Evolutionary conservation across 768 basidiomycete species (phyloP).

Genomic region (Amanita pseudoporphyria): DNA sequence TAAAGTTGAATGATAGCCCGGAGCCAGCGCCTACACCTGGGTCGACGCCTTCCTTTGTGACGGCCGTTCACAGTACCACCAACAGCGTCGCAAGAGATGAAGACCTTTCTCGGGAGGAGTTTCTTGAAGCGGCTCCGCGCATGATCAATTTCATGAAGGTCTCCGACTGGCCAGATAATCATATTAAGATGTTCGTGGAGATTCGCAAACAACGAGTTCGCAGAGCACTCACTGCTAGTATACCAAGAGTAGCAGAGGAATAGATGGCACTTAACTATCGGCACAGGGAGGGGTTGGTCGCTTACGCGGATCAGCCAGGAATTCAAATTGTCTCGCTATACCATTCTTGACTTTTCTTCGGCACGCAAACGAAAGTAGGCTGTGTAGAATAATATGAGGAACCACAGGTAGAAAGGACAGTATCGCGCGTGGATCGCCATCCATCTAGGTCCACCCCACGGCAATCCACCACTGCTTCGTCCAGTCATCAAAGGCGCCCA

Average conservation of each 20-base stretch:
- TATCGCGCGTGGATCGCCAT: too few relatives aligned
- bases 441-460: too few relatives aligned
- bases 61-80: too few relatives aligned
- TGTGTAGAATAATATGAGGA: too few relatives aligned
- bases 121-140: neutral
- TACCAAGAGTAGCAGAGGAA: neutral
- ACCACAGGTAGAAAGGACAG: too few relatives aligned
- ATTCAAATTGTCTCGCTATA: too few relatives aligned
- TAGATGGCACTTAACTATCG: neutral
- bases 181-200: neutral
- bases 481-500: too few relatives aligned
- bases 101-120: neutral
- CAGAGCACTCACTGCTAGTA: neutral
- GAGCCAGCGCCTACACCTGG: too few relatives aligned
- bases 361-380: too few relatives aligned
- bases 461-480: too few relatives aligned
- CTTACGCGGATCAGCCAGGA: neutral
- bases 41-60: too few relatives aligned
- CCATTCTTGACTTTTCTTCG: too few relatives aligned
- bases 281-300: neutral
- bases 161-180: neutral
- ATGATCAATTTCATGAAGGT: neutral
- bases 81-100: neutral
- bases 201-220: neutral
- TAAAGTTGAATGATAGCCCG: constrained; percentile 13